Percentiles rank a stretch among this genome's conserved stretches.
Conservation (phyloP, 164 flowering plant genomes). For the Umbellularia californica region DNA sequence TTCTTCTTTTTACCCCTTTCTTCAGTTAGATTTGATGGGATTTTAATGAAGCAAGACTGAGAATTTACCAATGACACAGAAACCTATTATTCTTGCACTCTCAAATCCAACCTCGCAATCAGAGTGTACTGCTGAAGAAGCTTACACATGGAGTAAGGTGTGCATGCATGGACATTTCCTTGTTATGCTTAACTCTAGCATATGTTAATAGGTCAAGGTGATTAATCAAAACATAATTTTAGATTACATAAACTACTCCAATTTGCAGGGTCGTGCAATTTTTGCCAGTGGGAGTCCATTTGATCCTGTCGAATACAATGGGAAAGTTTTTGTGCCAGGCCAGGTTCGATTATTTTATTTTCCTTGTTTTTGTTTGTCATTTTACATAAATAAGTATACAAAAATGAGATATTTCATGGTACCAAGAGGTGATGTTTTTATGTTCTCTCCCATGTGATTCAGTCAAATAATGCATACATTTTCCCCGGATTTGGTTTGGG, state of each 20-base stretch:
- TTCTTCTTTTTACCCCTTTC: neutral
- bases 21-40: neutral
- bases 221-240: too few species aligned
- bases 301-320: constrained; percentile 71
- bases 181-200: neutral
- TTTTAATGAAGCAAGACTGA: neutral
- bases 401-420: neutral
- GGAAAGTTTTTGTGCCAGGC: constrained; percentile 63
- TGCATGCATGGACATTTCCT: neutral
- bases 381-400: neutral
- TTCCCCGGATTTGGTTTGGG: constrained; percentile 98
- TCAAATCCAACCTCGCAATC: constrained; percentile 95
- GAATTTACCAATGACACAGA: constrained; percentile 36
- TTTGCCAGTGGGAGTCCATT: constrained; percentile 98
- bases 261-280: constrained; percentile 76
- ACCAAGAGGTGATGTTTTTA: neutral
- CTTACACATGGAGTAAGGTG: constrained; percentile 89
- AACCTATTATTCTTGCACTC: constrained; percentile 85
- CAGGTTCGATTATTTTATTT: constrained; percentile 44
- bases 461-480: constrained; percentile 95
- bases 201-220: neutral
- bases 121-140: constrained; percentile 97
- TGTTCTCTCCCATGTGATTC: constrained; percentile 8
- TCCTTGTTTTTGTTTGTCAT: neutral
- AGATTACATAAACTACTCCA: neutral